Conservation (phyloP, 202 grass and related monocot species). For the Digitaria exilis region DNA sequence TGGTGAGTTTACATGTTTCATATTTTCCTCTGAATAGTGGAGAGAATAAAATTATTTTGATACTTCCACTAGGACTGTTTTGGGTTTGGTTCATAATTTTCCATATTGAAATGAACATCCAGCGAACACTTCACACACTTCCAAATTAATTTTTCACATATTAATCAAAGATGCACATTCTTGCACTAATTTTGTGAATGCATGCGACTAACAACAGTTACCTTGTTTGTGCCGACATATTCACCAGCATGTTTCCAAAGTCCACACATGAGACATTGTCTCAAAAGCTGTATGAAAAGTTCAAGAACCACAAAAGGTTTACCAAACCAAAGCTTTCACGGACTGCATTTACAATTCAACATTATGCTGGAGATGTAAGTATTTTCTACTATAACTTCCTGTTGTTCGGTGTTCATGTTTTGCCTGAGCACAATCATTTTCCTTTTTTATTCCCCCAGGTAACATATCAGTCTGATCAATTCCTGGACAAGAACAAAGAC, state of each 20-base stretch:
- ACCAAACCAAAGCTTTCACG: conserved; percentile 90
- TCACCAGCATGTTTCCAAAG: conserved; percentile 87
- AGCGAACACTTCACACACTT: conserved; percentile 13
- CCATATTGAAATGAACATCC: background rate
- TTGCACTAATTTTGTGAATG: conserved; percentile 34
- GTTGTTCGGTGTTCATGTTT: conserved; percentile 15
- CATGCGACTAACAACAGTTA: conserved; percentile 40
- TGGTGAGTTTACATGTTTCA: conserved; percentile 61
- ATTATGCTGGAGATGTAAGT: conserved; percentile 98
- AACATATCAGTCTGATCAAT: conserved; percentile 86
- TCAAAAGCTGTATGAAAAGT: conserved; percentile 82
- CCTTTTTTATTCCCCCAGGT: conserved; percentile 56
- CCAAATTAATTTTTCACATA: conserved; percentile 34
- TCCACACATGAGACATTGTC: conserved; percentile 90
- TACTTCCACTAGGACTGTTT: conserved; percentile 25
- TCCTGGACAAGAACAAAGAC: conserved; percentile 97
- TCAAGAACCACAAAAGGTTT: conserved; percentile 92
- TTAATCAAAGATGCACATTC: conserved; percentile 8
- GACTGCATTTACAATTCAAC: conserved; percentile 82
- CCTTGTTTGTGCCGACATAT: conserved; percentile 34
- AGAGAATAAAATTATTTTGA: conserved; percentile 30
- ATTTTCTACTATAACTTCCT: conserved; percentile 31
- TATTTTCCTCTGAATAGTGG: conserved; percentile 10
- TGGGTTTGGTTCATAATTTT: conserved; percentile 23
- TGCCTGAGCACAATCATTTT: conserved; percentile 17